A percentile compares a stretch with the other conserved stretches of the same genome.
These are phyloP conservation scores for Telfairia occidentalis DNA, from an alignment of 331 rosid species.

Conservation along the genomic window DNA sequence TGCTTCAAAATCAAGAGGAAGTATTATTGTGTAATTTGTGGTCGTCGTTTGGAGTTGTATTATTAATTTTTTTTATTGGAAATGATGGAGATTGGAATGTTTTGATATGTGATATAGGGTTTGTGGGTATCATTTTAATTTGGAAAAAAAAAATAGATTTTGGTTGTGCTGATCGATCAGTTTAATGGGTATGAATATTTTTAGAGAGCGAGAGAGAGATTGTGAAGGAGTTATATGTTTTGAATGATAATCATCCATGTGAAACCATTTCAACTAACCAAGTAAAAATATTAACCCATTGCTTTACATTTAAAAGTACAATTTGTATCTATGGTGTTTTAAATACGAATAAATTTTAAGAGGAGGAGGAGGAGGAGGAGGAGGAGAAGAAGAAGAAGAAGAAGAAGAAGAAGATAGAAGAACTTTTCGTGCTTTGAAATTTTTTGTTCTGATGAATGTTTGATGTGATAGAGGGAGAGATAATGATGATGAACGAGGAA, in stretches of 20 bases:
- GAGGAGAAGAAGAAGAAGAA: too few species aligned
- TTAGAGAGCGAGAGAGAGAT: background rate
- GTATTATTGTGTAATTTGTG: conserved; percentile 55
- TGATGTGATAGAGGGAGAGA: too few species aligned
- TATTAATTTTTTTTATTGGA: conserved; percentile 3
- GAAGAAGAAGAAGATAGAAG: too few species aligned
- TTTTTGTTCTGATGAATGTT: too few species aligned
- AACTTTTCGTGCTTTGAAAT: too few species aligned
- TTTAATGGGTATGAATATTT: background rate
- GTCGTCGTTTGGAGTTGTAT: conserved; percentile 48
- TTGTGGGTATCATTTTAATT: background rate
- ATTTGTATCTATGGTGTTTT: background rate
- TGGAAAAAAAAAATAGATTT: too few species aligned
- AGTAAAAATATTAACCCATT: background rate
- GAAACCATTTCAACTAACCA: background rate
- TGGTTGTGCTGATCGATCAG: too few species aligned
- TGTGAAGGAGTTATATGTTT: background rate
- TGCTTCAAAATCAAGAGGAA: conserved; percentile 72
- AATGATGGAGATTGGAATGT: background rate
- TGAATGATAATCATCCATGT: background rate
- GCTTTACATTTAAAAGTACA: background rate
- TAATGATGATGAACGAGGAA: too few species aligned
- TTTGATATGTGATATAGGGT: background rate
- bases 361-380: too few species aligned
- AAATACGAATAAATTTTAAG: too few species aligned